Conservation (phyloP, 2,329 filamentous ascomycete genomes). For the Pyrenochaeta sp. region DNA sequence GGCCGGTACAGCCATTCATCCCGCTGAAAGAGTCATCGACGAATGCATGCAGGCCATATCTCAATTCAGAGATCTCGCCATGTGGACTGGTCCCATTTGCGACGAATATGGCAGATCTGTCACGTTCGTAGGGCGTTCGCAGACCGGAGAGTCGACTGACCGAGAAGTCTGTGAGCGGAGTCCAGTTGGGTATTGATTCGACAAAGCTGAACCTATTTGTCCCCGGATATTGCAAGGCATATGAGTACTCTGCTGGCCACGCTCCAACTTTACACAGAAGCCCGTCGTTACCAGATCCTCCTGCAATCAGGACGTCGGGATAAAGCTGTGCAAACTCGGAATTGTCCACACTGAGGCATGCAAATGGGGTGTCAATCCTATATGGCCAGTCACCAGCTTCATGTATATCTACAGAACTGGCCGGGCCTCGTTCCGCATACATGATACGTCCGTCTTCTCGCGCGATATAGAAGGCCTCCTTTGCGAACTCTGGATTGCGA, state of each 20-base stretch:
- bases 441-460: conserved; percentile 86
- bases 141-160: conserved; percentile 38
- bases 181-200: conserved; percentile 70
- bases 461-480: conserved; percentile 84
- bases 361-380: conserved; percentile 83
- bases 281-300: conserved; percentile 80
- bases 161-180: conserved; percentile 60
- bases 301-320: conserved; percentile 80
- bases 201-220: conserved; percentile 57
- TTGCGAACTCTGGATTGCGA: conserved; percentile 64
- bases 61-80: conserved; percentile 55
- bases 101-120: conserved; percentile 45
- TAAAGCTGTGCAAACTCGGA: conserved; percentile 61
- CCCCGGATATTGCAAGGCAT: conserved; percentile 62
- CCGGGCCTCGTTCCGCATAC: conserved; percentile 70
- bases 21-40: conserved; percentile 39
- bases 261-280: conserved; percentile 74
- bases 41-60: conserved; percentile 52
- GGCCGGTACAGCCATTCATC: conserved; percentile 43
- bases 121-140: conserved; percentile 26
- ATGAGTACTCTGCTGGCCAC: conserved; percentile 52
- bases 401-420: conserved; percentile 46
- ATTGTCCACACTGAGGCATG: conserved; percentile 66
- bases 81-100: conserved; percentile 55
- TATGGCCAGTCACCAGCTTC: conserved; percentile 69